Evolutionary conservation across 495 filamentous ascomycete genomes (phyloP), one percentile per base, ranked within the genome.

Genomic region (Lophiostoma macrostomum): DNA sequence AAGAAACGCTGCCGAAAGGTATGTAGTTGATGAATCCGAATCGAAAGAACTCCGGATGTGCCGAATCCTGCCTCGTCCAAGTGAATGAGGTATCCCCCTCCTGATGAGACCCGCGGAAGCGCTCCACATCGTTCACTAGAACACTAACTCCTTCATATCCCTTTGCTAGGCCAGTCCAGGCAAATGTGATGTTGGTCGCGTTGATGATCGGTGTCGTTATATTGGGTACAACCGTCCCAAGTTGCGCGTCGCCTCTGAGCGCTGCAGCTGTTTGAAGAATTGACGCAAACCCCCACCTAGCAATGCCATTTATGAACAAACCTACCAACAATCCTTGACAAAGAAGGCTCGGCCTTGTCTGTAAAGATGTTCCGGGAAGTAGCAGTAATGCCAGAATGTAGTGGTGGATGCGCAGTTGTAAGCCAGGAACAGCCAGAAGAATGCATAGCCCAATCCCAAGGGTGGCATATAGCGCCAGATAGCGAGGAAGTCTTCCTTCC

Each of bases 51-150:
- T 91, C 80, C 61, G 66, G 80, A 32, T 49, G 7, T 5, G 45
- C 40, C 36, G n/a, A 24, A 10, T 39, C 48, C 39, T 22, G 16
- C 29, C 50, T 50, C 34, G 20, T 53, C 65, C 61, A 71, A 1
- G 53, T 64, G 28, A 58, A 58, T 7, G 13, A 40, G 28, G 41
- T 54, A 37, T 48, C 46, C 14, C 56, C 45, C n/a, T 58, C 68
- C 55, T 58, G 53, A 18, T 54, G 53, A 46, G 70, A 70, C 2
- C 60, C 65, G 1, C 65, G 36, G 40, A 66, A 90, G 51, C 91
- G 74, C 68, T 98, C 93, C 0, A 98, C 93, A 55, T 98, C 93
- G 63, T 98, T 95, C 19, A 98, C 85, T 0, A 98, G 70, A 14
- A 96, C 82, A 53, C 87, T 91, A 16, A 96, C 76, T 0, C 91